These are phyloP conservation scores for Starmerella floricola DNA, from an alignment of 805 yeast species.

Conservation along the genomic window DNA sequence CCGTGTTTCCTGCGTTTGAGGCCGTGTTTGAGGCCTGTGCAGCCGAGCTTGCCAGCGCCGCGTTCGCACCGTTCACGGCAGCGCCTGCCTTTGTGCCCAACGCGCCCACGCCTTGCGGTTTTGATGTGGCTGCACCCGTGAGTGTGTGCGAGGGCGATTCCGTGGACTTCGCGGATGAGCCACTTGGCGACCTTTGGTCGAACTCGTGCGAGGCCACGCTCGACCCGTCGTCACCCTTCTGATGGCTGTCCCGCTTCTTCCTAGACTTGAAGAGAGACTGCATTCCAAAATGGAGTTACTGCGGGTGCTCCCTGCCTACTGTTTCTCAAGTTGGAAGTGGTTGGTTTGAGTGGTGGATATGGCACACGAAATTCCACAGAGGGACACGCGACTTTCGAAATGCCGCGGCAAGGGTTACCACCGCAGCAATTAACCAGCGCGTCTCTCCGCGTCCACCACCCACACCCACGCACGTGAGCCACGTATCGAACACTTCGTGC, in stretches of 20 bases:
- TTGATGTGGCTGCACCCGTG: background rate
- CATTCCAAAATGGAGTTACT: slow-evolving; percentile 1
- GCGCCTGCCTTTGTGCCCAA: background rate
- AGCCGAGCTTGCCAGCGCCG: background rate
- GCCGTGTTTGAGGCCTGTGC: slow-evolving; percentile 1
- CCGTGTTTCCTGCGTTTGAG: background rate
- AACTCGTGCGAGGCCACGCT: slow-evolving; percentile 8
- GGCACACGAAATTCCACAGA: no score
- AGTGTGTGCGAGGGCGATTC: slow-evolving; percentile 1
- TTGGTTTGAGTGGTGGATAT: no score
- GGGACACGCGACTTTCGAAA: no score
- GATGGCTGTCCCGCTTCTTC: slow-evolving; percentile 23
- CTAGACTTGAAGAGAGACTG: slow-evolving; percentile 20
- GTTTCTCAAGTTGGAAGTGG: no score
- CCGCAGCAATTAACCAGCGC: no score
- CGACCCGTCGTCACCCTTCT: slow-evolving; percentile 12
- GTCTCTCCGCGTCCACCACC: no score
- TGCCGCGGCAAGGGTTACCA: no score
- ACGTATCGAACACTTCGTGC: no score
- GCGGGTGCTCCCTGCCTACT: no score
- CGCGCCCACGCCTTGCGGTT: background rate
- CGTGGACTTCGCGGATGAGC: slow-evolving; percentile 9
- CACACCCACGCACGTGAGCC: no score
- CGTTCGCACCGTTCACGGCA: background rate
- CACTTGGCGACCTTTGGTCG: slow-evolving; percentile 16